These are phyloP conservation scores for Limtongozyma cylindracea DNA, from an alignment of 805 yeast species.

Conservation along the genomic window DNA sequence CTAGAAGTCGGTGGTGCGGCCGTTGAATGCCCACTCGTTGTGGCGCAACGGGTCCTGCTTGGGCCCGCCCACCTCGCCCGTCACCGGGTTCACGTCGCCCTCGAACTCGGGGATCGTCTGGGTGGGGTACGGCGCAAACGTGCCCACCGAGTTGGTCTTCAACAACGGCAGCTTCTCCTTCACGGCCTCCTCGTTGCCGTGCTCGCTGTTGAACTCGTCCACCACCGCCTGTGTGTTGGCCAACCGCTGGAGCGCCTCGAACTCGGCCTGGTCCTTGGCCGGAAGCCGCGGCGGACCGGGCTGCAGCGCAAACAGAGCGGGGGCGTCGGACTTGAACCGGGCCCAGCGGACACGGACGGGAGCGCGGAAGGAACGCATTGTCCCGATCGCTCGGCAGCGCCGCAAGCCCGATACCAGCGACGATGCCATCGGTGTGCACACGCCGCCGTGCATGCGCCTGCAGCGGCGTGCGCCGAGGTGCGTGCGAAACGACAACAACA, in stretches of 20 bases:
- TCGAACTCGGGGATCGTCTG: slow-evolving; percentile 85
- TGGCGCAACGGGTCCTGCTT: slow-evolving; percentile 87
- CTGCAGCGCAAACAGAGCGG: too few relatives aligned
- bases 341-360: too few relatives aligned
- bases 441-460: too few relatives aligned
- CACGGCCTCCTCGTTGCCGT: slow-evolving; percentile 1
- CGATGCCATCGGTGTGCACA: too few relatives aligned
- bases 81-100: slow-evolving; percentile 77
- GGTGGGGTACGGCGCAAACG: slow-evolving; percentile 40
- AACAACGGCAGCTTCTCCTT: slow-evolving; percentile 7
- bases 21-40: slow-evolving; percentile 78
- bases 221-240: slow-evolving; percentile 64
- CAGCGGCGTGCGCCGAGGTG: too few relatives aligned
- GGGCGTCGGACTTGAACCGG: too few relatives aligned
- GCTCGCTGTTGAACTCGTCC: slow-evolving; percentile 36
- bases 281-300: slow-evolving; percentile 74
- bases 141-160: slow-evolving; percentile 28
- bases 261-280: slow-evolving; percentile 69
- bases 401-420: too few relatives aligned
- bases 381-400: too few relatives aligned
- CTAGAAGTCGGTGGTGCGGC: slow-evolving; percentile 92
- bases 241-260: slow-evolving; percentile 58
- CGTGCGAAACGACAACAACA: too few relatives aligned
- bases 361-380: too few relatives aligned
- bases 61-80: slow-evolving; percentile 95